These are phyloP conservation scores for Fagopyrum homotropicum DNA, from an alignment of 148 eudicot genomes.

Conservation along the genomic window DNA sequence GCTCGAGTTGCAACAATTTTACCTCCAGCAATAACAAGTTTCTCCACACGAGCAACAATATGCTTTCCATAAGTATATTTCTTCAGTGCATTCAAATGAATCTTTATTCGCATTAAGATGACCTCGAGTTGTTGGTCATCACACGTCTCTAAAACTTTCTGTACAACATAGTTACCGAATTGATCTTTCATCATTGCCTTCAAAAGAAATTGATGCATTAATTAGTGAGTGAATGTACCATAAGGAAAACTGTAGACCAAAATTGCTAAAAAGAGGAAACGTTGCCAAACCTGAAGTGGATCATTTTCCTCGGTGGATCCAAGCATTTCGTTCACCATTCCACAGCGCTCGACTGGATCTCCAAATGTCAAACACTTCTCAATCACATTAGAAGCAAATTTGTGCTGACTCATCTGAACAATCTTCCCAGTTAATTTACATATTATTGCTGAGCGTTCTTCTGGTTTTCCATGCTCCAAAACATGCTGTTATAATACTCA, in stretches of 20 bases:
- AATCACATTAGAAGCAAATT: conserved; percentile 84
- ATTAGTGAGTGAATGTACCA: background rate
- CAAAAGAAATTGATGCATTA: background rate
- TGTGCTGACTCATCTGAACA: conserved; percentile 93
- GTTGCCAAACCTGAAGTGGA: conserved; percentile 67
- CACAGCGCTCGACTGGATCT: conserved; percentile 57
- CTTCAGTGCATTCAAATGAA: conserved; percentile 73
- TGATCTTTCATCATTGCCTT: conserved; percentile 85
- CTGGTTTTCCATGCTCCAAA: conserved; percentile 80
- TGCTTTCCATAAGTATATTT: conserved; percentile 89
- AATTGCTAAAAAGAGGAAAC: background rate
- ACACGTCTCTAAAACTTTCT: conserved; percentile 85
- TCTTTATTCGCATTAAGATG: conserved; percentile 65
- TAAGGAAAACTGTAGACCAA: background rate
- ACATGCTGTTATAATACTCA: conserved; percentile 54
- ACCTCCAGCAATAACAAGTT: conserved; percentile 92
- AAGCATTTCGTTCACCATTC: conserved; percentile 71
- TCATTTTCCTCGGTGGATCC: conserved; percentile 72
- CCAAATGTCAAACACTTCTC: conserved; percentile 86
- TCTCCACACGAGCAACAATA: conserved; percentile 90
- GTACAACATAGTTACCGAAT: conserved; percentile 69
- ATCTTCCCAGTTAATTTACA: conserved; percentile 63
- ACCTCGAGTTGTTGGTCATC: conserved; percentile 80
- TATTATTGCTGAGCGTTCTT: conserved; percentile 70
- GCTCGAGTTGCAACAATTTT: background rate